Conservation (phyloP, 140 eudicot genomes). For the Cichorium intybus region DNA sequence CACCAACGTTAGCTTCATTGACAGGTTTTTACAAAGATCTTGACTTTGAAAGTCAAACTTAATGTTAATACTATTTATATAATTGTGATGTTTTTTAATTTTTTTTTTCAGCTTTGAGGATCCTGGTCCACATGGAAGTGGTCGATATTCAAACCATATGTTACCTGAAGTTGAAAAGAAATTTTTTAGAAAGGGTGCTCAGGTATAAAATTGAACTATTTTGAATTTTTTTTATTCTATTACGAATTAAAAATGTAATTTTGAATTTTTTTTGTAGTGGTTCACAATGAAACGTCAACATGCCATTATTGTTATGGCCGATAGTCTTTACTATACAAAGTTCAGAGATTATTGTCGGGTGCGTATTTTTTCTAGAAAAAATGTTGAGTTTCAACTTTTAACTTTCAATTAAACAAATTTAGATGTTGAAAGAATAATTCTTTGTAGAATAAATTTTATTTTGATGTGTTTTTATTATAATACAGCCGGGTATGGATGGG, state of each 20-base stretch:
- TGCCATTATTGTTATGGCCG: conserved; percentile 75
- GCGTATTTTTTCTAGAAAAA: conserved; percentile 9
- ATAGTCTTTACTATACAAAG: conserved; percentile 67
- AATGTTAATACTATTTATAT: neutral
- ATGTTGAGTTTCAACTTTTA: neutral
- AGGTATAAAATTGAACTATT: conserved; percentile 40
- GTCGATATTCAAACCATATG: conserved; percentile 82
- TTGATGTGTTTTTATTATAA: conserved; percentile 15
- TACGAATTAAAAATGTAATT: neutral
- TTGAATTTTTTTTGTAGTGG: conserved; percentile 63
- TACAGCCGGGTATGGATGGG: conserved; percentile 89
- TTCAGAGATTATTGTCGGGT: conserved; percentile 83
- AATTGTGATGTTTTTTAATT: neutral
- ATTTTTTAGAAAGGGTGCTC: conserved; percentile 92
- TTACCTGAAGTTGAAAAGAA: conserved; percentile 90
- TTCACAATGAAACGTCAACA: conserved; percentile 93
- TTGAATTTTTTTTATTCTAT: neutral
- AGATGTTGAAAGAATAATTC: no score
- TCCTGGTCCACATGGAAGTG: conserved; percentile 99
- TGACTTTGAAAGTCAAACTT: conserved; percentile 1
- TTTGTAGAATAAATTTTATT: neutral
- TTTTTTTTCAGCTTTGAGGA: conserved; percentile 67
- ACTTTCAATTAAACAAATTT: neutral
- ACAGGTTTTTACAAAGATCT: conserved; percentile 48
- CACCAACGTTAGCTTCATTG: conserved; percentile 84